A percentile compares a stretch with the other conserved stretches of the same genome.
phyloP scores from a whole-genome alignment of 306 rosid genomes.

The Pyrus betulifolia region DNA sequence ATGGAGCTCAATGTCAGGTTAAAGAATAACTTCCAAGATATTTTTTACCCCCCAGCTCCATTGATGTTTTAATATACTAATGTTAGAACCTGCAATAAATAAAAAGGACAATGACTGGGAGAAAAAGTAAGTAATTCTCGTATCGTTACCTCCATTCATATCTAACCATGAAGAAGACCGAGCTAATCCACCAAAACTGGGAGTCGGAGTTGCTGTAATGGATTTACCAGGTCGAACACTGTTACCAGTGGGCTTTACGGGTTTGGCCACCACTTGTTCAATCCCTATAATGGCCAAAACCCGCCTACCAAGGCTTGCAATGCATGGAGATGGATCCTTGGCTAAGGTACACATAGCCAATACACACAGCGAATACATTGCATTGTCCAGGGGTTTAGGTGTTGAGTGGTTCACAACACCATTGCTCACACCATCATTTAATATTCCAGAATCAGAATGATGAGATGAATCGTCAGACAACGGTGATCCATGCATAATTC shows the following conservation, averaged over 20 bases:
- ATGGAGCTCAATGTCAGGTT: background rate
- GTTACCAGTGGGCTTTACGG: slow-evolving; percentile 35
- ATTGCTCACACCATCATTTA: slow-evolving; percentile 76
- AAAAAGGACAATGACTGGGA: background rate
- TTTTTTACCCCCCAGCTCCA: background rate
- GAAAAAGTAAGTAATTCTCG: slow-evolving; percentile 2
- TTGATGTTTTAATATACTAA: background rate
- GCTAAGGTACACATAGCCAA: slow-evolving; percentile 84
- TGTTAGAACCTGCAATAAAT: background rate
- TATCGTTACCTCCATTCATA: slow-evolving; percentile 74
- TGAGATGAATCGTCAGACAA: slow-evolving; percentile 84
- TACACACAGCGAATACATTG: slow-evolving; percentile 76
- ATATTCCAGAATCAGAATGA: slow-evolving; percentile 92
- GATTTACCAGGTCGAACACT: slow-evolving; percentile 45
- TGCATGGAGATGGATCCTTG: slow-evolving; percentile 93
- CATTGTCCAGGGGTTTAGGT: slow-evolving; percentile 61
- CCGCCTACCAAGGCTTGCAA: slow-evolving; percentile 84
- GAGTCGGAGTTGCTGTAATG: slow-evolving; percentile 28
- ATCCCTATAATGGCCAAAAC: slow-evolving; percentile 89
- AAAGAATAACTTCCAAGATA: background rate
- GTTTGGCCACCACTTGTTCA: slow-evolving; percentile 86
- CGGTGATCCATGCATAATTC: slow-evolving; percentile 93
- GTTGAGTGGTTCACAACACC: slow-evolving; percentile 60
- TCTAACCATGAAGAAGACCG: slow-evolving; percentile 96
- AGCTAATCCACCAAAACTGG: slow-evolving; percentile 63